Percentiles rank a stretch among this genome's conserved stretches.
Conservation (phyloP, 192 early-diverging fungal genomes). For the Chytriomyces hyalinus region DNA sequence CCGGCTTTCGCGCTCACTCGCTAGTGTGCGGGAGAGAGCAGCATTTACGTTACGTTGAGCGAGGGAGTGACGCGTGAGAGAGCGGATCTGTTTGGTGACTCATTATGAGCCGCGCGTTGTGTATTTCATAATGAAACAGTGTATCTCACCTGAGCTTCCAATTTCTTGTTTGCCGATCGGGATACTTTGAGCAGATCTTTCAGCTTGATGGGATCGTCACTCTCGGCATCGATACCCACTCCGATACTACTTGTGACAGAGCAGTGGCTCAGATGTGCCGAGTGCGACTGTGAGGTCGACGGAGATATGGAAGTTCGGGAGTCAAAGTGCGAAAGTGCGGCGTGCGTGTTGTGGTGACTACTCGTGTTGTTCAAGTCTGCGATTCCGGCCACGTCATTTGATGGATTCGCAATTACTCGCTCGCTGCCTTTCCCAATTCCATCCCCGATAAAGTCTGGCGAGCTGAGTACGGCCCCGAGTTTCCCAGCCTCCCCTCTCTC, state of each 20-base stretch:
- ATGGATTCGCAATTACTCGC: too few species aligned
- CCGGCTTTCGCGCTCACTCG: neutral
- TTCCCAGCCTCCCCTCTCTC: too few species aligned
- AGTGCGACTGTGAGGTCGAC: neutral
- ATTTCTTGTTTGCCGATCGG: constrained; percentile 8
- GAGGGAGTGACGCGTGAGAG: neutral
- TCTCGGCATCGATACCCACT: neutral
- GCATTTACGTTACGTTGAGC: neutral
- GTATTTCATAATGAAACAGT: neutral
- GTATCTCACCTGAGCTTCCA: neutral
- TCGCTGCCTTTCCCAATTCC: too few species aligned
- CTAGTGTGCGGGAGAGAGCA: neutral
- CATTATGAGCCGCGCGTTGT: neutral
- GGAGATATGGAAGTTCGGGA: neutral
- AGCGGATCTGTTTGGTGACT: neutral
- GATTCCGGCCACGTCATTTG: too few species aligned
- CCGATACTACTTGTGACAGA: neutral
- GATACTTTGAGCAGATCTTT: neutral
- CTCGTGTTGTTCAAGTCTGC: too few species aligned
- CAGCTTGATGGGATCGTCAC: constrained; percentile 16
- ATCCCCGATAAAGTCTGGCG: too few species aligned
- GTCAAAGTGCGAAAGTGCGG: neutral
- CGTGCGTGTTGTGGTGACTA: too few species aligned
- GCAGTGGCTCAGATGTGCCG: neutral
- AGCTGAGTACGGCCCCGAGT: too few species aligned